Evolutionary conservation across 1,284 basidiomycete genomes (phyloP).

Genomic region (Sanguinoderma infundibulare): DNA sequence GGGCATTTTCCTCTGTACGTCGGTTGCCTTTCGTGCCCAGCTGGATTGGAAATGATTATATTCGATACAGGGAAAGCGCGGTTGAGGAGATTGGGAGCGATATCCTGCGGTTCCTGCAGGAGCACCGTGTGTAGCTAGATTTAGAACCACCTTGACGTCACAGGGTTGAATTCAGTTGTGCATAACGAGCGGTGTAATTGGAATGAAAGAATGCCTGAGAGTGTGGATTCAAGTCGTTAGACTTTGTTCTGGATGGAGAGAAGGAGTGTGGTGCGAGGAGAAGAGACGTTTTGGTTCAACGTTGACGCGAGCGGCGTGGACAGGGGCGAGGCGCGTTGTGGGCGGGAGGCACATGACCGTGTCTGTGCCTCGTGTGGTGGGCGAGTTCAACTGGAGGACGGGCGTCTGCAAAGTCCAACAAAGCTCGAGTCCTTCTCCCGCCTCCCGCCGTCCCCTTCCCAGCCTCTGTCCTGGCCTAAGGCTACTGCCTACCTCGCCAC

Average conservation of each 20-base stretch:
- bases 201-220: no score
- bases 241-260: no score
- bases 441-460: background rate
- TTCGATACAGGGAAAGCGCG: conserved; percentile 1
- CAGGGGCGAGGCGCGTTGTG: conserved; percentile 3
- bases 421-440: conserved; percentile 2
- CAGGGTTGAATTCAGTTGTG: no score
- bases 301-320: background rate
- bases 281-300: no score
- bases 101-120: background rate
- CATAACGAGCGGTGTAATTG: background rate
- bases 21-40: conserved; percentile 12
- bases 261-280: no score
- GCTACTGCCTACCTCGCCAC: background rate
- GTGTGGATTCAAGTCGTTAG: no score
- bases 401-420: conserved; percentile 21
- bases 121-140: background rate
- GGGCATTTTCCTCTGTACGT: conserved; percentile 52
- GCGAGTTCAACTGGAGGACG: conserved; percentile 19
- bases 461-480: background rate
- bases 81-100: background rate
- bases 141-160: no score
- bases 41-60: background rate
- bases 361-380: conserved; percentile 24
- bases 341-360: conserved; percentile 18